Conservation (phyloP, 345 rosid species). For the Salix arbutifolia region DNA sequence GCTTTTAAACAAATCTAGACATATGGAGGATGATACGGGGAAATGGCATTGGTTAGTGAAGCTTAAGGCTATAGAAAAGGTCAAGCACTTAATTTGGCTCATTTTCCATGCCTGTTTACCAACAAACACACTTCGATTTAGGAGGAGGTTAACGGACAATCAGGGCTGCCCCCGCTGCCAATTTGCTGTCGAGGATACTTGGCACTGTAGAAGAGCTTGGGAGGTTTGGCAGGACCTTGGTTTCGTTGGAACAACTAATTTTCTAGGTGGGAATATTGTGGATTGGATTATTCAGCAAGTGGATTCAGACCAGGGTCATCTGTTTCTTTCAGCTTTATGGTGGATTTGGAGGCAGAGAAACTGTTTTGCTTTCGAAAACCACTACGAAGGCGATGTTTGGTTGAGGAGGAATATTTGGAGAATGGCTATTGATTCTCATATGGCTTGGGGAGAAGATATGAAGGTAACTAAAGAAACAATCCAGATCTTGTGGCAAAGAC, state of each 20-base stretch:
- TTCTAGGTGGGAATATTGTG: neutral
- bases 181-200: neutral
- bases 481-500: neutral
- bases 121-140: neutral
- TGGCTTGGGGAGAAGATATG: neutral
- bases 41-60: neutral
- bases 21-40: neutral
- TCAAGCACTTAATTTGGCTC: neutral
- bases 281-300: neutral
- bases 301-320: neutral
- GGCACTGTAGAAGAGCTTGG: neutral
- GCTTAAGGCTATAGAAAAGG: neutral
- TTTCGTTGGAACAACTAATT: neutral
- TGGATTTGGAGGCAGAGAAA: neutral
- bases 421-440: neutral
- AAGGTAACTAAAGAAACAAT: neutral
- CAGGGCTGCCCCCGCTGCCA: neutral
- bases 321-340: neutral
- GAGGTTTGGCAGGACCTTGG: neutral
- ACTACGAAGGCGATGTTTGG: neutral
- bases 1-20: neutral
- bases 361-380: neutral
- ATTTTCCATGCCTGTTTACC: neutral
- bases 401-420: neutral
- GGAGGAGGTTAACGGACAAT: neutral